Conservation (phyloP, 2,329 filamentous ascomycete species). For the Trichoderma sp. region DNA sequence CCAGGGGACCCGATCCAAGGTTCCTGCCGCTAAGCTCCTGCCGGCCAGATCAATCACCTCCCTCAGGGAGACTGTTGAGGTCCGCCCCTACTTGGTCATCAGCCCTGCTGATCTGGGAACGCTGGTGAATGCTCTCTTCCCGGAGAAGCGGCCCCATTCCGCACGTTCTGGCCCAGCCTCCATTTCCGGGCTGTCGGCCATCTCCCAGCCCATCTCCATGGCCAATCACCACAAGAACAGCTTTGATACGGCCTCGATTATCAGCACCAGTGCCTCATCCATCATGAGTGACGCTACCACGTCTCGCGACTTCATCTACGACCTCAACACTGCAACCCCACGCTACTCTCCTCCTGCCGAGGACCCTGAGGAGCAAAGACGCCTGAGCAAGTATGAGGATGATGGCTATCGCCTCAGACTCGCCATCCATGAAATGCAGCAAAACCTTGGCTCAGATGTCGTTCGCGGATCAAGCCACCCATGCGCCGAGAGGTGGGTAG, state of each 20-base stretch:
- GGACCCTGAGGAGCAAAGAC: constrained; percentile 44
- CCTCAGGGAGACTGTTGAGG: constrained; percentile 71
- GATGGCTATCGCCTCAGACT: constrained; percentile 63
- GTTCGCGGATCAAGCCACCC: constrained; percentile 70
- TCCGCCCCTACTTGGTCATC: constrained; percentile 76
- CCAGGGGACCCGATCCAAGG: constrained; percentile 49
- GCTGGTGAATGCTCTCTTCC: constrained; percentile 79
- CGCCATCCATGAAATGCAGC: constrained; percentile 68
- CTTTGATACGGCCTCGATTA: constrained; percentile 65
- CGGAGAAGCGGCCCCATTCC: constrained; percentile 64
- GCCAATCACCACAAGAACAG: constrained; percentile 49
- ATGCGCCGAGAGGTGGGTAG: constrained; percentile 78
- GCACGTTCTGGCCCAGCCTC: constrained; percentile 66
- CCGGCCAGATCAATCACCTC: constrained; percentile 71
- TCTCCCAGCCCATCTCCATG: constrained; percentile 66
- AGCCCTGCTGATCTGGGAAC: constrained; percentile 77
- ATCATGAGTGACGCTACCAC: constrained; percentile 68
- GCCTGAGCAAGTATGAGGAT: constrained; percentile 55
- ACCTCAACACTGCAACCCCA: constrained; percentile 47
- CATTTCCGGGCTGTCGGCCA: constrained; percentile 64
- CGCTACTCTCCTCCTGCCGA: constrained; percentile 54
- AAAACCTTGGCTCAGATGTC: constrained; percentile 61
- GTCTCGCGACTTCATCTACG: constrained; percentile 63
- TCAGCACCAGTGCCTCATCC: constrained; percentile 71
- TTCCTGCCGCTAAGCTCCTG: constrained; percentile 56